Base-by-base conservation (phyloP, 139 green algal species). In the Parachlorella kessleri region DNA sequence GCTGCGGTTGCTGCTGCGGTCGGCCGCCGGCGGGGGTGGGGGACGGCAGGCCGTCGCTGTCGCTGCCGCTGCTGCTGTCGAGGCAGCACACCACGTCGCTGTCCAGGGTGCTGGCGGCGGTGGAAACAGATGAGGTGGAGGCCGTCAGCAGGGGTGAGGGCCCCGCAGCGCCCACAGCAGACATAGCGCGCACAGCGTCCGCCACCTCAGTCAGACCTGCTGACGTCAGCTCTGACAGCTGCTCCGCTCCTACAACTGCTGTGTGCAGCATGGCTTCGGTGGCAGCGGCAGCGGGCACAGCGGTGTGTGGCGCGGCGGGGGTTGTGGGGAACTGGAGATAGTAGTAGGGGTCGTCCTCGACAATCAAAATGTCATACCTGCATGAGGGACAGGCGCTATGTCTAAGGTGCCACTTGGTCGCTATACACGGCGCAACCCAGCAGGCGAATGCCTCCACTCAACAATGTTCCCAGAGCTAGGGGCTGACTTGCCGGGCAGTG, bases 331-430 rank as follows among this genome's bases (percentile, higher is more conserved):
- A 93, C 74, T 94, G 88, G 7, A 97, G 87, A 81, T 89, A 95
- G 79, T 80, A 92, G 84, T 96, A 97, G 4, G 93, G 92, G 78
- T 97, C 93, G 71, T 97, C 93, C 83, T 97, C 93, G 18, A 97
- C 14, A 39, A 97, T 91, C 30, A 96, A 55, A 14, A 95, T 73
- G 78, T 86, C 82, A 66, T 88, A 80, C 66, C 77, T 55, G 1
- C 70, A 55, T 36, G 55, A 79, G 38, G 87, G 66, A 75, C 85
- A 69, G n/a, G 66, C n/a, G n/a, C n/a, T n/a, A n/a, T n/a, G n/a
- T n/a, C n/a, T n/a, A n/a, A n/a, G n/a, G n/a, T n/a, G n/a, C n/a
- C n/a, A n/a, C n/a, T n/a, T n/a, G n/a, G n/a, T n/a, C n/a, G n/a
- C n/a, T n/a, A n/a, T n/a, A n/a, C n/a, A n/a, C n/a, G n/a, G n/a